Conservation (phyloP, 23 red algal species). For the Cyanidium caldarium region DNA sequence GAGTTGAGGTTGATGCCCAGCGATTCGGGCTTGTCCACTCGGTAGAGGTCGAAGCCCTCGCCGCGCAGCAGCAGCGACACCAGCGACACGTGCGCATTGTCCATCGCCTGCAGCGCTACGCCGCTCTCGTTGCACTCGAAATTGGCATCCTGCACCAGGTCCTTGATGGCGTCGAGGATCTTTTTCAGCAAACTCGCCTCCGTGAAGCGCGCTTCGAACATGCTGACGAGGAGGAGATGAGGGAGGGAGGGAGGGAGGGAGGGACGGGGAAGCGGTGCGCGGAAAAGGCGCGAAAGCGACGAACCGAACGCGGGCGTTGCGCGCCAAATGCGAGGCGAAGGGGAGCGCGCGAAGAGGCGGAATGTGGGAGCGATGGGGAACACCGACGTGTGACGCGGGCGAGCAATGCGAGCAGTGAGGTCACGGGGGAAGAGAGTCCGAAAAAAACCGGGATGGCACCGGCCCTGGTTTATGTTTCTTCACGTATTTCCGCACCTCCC, state of each 20-base stretch:
- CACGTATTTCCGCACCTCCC: too few species aligned
- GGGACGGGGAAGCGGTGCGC: background rate
- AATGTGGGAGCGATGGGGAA: too few species aligned
- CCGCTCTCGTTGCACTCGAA: conserved; percentile 82
- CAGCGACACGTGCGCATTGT: conserved; percentile 63
- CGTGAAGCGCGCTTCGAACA: conserved; percentile 78
- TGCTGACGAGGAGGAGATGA: background rate
- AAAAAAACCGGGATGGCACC: too few species aligned
- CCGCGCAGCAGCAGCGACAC: conserved; percentile 61
- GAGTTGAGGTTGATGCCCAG: conserved; percentile 77
- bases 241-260: background rate
- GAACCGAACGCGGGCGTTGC: background rate
- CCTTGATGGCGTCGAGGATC: conserved; percentile 81
- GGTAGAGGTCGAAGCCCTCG: conserved; percentile 72
- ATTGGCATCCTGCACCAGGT: conserved; percentile 77
- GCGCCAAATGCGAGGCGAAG: conserved; percentile 8
- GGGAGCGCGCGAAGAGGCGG: too few species aligned
- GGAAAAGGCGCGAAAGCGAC: background rate
- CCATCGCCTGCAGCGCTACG: conserved; percentile 66
- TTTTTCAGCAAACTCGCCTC: conserved; percentile 53
- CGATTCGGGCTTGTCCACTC: conserved; percentile 48
- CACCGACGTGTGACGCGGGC: too few species aligned
- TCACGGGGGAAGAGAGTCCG: too few species aligned
- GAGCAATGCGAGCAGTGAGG: too few species aligned
- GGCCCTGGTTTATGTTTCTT: too few species aligned